Evolutionary conservation across 1,284 basidiomycete genomes (phyloP), one percentile per base, ranked within the genome.

Genomic region (Ustilago vetiveriae): DNA sequence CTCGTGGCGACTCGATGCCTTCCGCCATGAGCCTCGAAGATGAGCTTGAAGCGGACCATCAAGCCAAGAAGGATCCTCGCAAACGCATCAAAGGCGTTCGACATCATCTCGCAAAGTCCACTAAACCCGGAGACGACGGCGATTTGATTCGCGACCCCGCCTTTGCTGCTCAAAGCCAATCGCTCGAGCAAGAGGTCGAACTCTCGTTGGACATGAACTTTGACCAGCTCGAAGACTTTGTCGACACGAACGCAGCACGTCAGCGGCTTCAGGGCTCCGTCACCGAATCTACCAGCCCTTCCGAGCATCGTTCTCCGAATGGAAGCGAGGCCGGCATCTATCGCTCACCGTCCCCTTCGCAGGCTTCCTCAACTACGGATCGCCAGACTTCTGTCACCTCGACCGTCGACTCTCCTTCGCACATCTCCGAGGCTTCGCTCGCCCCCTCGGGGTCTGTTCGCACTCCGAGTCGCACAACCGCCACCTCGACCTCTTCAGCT

Each of bases 171-270:
- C 65, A 58, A 41, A 65, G 59, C 39, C 66, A 63, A 7, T 69
- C 66, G 4, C 40, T 68, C 39, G 54, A 72, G 26, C 60, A 60
- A 48, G 59, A 73, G 48, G 66, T 68, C 30, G 71, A 70, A 24
- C 51, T 71, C 5, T 71, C 84, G 19, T 86, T 93, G 33, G 91
- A 94, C 82, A 89, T 88, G 44, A 88, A 94, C 70, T 84, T 94
- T 37, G 87, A 90, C 27, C 85, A 88, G 57, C 92, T 96, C 86
- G 90, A 91, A 43, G 92, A 90, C 26, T 92, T 95, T 79, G 85
- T 95, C 68, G 86, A 92, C 81, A 82, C 64, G 38, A 66, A 56
- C n/a, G 52, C 62, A 1, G 57, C 53, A 3, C 67, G 74, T n/a
- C 66, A 69, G 36, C 54, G 66, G 23, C 55, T 69, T 2, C 54